Evolutionary conservation across 768 basidiomycete genomes (phyloP).

Genomic region (Tricholoma hemisulphureum): DNA sequence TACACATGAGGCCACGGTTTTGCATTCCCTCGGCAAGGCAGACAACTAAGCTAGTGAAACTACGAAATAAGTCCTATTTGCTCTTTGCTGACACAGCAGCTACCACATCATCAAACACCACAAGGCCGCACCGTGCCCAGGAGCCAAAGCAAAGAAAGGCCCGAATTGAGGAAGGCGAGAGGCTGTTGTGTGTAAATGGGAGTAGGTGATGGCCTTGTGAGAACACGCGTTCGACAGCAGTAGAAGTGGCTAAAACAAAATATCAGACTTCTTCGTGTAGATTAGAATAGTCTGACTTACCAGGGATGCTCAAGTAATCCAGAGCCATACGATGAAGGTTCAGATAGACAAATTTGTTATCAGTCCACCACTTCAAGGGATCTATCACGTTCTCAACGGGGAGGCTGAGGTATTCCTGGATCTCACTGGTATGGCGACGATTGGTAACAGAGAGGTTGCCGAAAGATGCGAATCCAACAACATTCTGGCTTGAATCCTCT

Average conservation of each 20-base stretch:
- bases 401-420: neutral
- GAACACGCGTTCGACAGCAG: neutral
- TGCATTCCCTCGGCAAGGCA: neutral
- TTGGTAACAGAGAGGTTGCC: neutral
- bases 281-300: too few relatives aligned
- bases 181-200: neutral
- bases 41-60: neutral
- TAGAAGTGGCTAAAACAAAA: neutral
- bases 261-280: too few relatives aligned
- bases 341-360: neutral
- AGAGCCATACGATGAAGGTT: neutral
- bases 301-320: neutral
- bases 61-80: neutral
- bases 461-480: neutral
- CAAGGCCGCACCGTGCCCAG: neutral
- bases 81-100: neutral
- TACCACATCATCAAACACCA: neutral
- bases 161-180: neutral
- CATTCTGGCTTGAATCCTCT: neutral
- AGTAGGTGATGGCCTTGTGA: neutral
- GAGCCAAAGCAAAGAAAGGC: conserved; percentile 1
- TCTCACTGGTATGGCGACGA: neutral
- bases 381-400: neutral
- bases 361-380: too few relatives aligned
- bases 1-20: neutral